Evolutionary conservation across 108 stramenopile genomes (phyloP), one percentile per base, ranked within the genome.

Genomic region (Cyclotella baltica): DNA sequence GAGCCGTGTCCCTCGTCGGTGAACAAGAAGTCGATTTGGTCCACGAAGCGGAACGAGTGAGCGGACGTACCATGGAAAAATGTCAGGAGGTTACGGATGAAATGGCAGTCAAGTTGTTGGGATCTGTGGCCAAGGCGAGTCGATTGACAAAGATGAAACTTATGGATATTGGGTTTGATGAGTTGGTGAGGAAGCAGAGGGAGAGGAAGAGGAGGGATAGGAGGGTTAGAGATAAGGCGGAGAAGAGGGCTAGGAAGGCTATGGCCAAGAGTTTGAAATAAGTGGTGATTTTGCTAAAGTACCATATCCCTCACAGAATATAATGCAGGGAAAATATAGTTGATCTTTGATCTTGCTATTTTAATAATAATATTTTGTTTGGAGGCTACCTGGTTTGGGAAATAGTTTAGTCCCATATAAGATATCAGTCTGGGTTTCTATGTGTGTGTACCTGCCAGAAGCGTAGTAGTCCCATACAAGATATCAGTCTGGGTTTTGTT

Each of bases 1-100:
- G 89, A 3, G 92, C 98, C 15, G 93, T 99, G 3, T 97, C 94
- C 67, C 85, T 99, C 46, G 98, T 98, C 1, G 92, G 95, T 15
- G 96, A 96, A 75, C 67, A 83, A 16, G 96, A 96, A 63, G 83
- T 94, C 1, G 85, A 84, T 11, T 71, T 96, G 62, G 92, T 96
- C 4, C 93, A 96, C 80, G 96, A 92, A 20, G 90, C 86, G 15
- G 96, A 96, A 72, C 50, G 75, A 27, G 86, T 94, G 18, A 88
- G 84, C 52, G 92, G 92, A 36, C 59, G 93, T 29, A 65, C 83
- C 1, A 70, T 96, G 73, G 86, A 89, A 72, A 94, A 94, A 69
- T 94, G 93, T 57, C 34, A 52, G 2, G 91, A 92, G 25, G 77
- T 96, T 25, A 94, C 91, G 15, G 96, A 96, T 74, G 93, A 94